Evolutionary conservation across 164 flowering plant species (phyloP).

Genomic region (Chloranthus sessilifolius): DNA sequence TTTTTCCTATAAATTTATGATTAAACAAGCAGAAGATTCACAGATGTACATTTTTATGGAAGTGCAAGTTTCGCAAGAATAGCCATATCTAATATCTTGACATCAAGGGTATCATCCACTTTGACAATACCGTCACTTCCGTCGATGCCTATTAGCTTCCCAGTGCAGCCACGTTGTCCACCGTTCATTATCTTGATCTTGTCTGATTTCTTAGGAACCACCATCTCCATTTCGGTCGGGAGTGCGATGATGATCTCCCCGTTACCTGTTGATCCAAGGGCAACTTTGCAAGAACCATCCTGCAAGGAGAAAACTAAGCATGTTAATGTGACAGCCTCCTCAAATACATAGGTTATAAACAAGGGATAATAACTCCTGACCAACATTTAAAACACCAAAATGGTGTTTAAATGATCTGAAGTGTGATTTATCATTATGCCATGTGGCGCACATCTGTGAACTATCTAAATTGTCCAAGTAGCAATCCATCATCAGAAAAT

Average conservation of each 20-base stretch:
- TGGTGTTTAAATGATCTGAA: too few relatives aligned
- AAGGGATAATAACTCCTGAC: too few relatives aligned
- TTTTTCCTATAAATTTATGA: too few relatives aligned
- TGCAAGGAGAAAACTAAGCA: conserved; percentile 20
- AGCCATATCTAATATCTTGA: conserved; percentile 83
- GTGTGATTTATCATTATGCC: too few relatives aligned
- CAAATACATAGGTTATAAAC: background rate
- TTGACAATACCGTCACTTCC: conserved; percentile 93
- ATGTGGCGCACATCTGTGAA: too few relatives aligned
- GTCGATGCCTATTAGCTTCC: conserved; percentile 91
- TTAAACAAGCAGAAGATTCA: too few relatives aligned
- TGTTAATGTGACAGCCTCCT: too few relatives aligned
- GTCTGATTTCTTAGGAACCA: conserved; percentile 72
- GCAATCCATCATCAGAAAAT: too few relatives aligned
- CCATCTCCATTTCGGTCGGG: conserved; percentile 64
- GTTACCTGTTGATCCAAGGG: conserved; percentile 63
- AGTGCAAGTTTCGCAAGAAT: conserved; percentile 67
- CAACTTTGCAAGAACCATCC: conserved; percentile 88
- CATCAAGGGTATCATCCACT: conserved; percentile 82
- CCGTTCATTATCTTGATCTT: conserved; percentile 91
- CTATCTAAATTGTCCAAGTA: too few relatives aligned
- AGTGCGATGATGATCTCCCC: conserved; percentile 55
- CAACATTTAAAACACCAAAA: too few relatives aligned
- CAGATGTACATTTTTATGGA: too few relatives aligned
- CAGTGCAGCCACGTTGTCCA: conserved; percentile 72